A percentile compares a stretch with the other conserved stretches of the same genome.
These are phyloP conservation scores for Neobulgaria alba DNA, from an alignment of 2,329 filamentous ascomycete species.

Conservation along the genomic window DNA sequence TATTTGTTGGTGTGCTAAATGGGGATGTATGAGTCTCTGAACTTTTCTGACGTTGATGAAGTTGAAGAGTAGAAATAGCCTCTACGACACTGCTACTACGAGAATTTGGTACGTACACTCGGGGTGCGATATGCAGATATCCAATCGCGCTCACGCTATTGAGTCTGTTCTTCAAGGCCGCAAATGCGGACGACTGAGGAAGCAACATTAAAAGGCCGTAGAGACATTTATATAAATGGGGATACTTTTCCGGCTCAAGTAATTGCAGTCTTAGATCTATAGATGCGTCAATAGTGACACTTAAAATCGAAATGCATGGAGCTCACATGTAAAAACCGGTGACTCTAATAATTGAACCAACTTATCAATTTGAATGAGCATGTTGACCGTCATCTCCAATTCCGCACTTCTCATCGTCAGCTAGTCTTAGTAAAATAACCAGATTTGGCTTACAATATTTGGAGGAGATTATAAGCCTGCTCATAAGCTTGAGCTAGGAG, in stretches of 20 bases:
- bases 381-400: slow-evolving; percentile 97
- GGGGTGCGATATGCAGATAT: slow-evolving; percentile 74
- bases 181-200: slow-evolving; percentile 96
- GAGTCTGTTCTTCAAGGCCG: slow-evolving; percentile 87
- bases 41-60: slow-evolving; percentile 26
- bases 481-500: slow-evolving; percentile 95
- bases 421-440: not conserved
- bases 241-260: slow-evolving; percentile 89
- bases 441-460: slow-evolving; percentile 66
- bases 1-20: slow-evolving; percentile 37
- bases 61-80: slow-evolving; percentile 25
- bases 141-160: slow-evolving; percentile 97
- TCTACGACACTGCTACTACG: slow-evolving; percentile 29
- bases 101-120: slow-evolving; percentile 55
- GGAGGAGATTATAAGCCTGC: slow-evolving; percentile 89
- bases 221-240: slow-evolving; percentile 93
- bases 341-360: slow-evolving; percentile 94
- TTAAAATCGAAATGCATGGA: not conserved
- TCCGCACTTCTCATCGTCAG: slow-evolving; percentile 60
- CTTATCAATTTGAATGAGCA: slow-evolving; percentile 98
- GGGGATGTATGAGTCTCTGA: slow-evolving; percentile 27
- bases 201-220: slow-evolving; percentile 96
- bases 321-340: slow-evolving; percentile 90
- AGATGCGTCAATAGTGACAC: slow-evolving; percentile 11
- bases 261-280: slow-evolving; percentile 87